Evolutionary conservation across 805 yeast genomes (phyloP), one percentile per base, ranked within the genome.

Genomic region (Nakazawaea holstii): DNA sequence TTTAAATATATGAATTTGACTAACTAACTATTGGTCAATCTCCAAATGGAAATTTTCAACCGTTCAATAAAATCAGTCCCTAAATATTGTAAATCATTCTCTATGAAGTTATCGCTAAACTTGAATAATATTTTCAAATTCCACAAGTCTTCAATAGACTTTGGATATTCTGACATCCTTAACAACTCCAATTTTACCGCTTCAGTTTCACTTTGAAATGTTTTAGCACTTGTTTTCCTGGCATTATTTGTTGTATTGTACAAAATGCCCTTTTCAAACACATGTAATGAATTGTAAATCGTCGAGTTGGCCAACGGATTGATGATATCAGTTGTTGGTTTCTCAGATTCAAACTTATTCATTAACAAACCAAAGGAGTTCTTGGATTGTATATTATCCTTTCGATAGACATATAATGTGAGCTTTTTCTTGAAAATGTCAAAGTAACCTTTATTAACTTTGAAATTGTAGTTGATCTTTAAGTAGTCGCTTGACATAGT

Each of bases 111-210:
- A 47, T 84, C 87, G 36, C 77, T 72, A 63, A 70, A 85, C 13
- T 81, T 76, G 64, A 85, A 81, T 8, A 85, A 61, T 43, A 85
- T 59, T 50, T 76, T 75, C 49, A 84, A 61, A 54, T 80, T 82
- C 82, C 87, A 79, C 45, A 84, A 61, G 46, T 83, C 87, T 41
- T 82, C 83, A 4, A 69, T 53, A 1, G 62, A 58, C 10, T 51
- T 45, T 0, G 84, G 83, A 1, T 55, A 53, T 3, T 49, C 49
- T 1, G 79, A 78, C 55, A 76, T 61, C 2, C 58, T 58, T 27
- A 62, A 62, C 27, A 83, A 60, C 52, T 82, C 84, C 20, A 79
- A 57, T 56, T 80, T 78, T 52, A 73, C 69, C 28, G 79, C 59
- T 4, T 79, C 68, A 3, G 76, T 72, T 26, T 77, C 64, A 17